These are phyloP conservation scores for Conticribra weissflogii DNA, from an alignment of 108 stramenopile species.

Conservation along the genomic window DNA sequence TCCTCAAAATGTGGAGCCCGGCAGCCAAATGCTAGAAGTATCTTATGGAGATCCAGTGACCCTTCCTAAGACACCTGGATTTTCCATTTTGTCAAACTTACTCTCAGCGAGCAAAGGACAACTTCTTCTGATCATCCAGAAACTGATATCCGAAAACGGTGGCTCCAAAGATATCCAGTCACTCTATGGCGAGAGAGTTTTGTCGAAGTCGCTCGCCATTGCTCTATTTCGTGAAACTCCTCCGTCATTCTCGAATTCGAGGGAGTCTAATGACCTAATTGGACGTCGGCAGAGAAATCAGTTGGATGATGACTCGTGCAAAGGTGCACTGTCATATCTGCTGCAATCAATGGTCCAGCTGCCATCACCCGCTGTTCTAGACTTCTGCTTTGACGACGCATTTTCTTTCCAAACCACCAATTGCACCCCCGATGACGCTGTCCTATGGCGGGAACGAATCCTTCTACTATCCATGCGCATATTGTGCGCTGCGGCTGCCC, in stretches of 20 bases:
- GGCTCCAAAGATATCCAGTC: conserved; percentile 48
- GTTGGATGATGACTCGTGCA: conserved; percentile 34
- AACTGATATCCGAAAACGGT: conserved; percentile 46
- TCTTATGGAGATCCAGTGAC: conserved; percentile 42
- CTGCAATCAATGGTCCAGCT: conserved; percentile 54
- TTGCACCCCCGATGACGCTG: conserved; percentile 36
- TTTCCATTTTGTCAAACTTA: conserved; percentile 48
- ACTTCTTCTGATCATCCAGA: conserved; percentile 54
- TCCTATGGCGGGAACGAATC: conserved; percentile 62
- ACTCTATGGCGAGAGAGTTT: conserved; percentile 31
- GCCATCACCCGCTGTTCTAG: conserved; percentile 39
- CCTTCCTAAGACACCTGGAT: conserved; percentile 58
- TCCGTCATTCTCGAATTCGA: conserved; percentile 52
- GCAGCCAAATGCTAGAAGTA: conserved; percentile 39
- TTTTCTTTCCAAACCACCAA: conserved; percentile 12
- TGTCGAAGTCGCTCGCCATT: conserved; percentile 55
- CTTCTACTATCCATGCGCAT: conserved; percentile 62
- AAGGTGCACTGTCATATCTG: conserved; percentile 32
- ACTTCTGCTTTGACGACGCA: conserved; percentile 40
- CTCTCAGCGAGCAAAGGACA: conserved; percentile 53
- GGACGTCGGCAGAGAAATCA: conserved; percentile 24
- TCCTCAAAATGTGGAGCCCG: conserved; percentile 12
- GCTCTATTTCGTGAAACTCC: conserved; percentile 71
- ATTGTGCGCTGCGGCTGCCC: conserved; percentile 66
- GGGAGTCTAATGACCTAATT: conserved; percentile 17